Conservation (phyloP, 2,329 filamentous ascomycete species). For the Penicillium sclerotiorum region DNA sequence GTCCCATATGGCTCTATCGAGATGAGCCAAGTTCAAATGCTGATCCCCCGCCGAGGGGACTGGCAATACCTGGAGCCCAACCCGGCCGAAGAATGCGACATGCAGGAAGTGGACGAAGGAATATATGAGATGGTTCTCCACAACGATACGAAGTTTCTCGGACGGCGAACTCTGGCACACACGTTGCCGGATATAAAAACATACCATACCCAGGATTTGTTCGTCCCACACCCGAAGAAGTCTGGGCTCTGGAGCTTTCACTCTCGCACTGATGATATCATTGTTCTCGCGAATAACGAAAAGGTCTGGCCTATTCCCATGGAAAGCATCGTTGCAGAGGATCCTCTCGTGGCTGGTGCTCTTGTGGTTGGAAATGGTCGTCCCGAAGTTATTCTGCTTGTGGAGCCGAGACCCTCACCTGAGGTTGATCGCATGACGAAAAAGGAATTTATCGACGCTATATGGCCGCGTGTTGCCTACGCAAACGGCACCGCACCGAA, state of each 20-base stretch:
- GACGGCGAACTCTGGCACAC: constrained; percentile 15
- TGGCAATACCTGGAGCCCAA: constrained; percentile 17
- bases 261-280: constrained; percentile 16
- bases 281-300: constrained; percentile 16
- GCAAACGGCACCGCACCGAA: constrained; percentile 16
- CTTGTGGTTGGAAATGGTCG: constrained; percentile 19
- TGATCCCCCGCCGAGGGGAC: constrained; percentile 13
- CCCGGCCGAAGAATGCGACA: constrained; percentile 16
- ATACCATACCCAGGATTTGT: constrained; percentile 26
- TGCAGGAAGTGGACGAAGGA: constrained; percentile 16
- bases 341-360: constrained; percentile 15
- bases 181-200: constrained; percentile 20
- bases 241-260: constrained; percentile 20
- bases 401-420: constrained; percentile 15
- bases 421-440: constrained; percentile 16
- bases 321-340: constrained; percentile 13
- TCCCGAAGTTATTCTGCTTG: constrained; percentile 18
- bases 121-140: constrained; percentile 17
- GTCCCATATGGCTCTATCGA: constrained; percentile 15
- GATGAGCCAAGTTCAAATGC: constrained; percentile 16
- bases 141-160: constrained; percentile 11
- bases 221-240: constrained; percentile 23
- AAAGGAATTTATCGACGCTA: constrained; percentile 19
- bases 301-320: constrained; percentile 21
- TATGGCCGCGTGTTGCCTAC: constrained; percentile 15